Conservation (phyloP, 192 early-diverging fungal genomes). For the Mortierella alpina region DNA sequence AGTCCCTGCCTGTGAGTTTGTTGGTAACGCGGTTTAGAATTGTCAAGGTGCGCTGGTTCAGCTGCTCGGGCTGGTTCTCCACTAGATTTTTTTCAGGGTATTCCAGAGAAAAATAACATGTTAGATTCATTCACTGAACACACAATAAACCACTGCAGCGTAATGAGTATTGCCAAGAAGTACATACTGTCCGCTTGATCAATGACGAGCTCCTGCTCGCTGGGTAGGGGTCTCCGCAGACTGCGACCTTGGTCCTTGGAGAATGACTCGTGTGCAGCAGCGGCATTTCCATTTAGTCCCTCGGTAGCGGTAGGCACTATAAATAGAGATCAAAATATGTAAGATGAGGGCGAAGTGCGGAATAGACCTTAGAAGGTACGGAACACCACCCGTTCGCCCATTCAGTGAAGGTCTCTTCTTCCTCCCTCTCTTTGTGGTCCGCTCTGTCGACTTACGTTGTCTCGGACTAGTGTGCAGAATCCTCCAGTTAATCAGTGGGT, state of each 20-base stretch:
- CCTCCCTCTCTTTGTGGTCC: background rate
- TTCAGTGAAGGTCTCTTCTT: background rate
- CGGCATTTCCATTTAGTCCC: background rate
- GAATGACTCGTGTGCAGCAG: constrained; percentile 8
- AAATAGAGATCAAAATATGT: background rate
- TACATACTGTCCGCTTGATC: constrained; percentile 26
- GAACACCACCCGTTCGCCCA: background rate
- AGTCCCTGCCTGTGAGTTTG: constrained; percentile 93
- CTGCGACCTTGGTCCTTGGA: constrained; percentile 36
- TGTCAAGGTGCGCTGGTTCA: constrained; percentile 70
- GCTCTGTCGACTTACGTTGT: constrained; percentile 15
- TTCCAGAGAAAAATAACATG: background rate
- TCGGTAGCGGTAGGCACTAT: constrained; percentile 32
- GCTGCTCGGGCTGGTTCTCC: constrained; percentile 34
- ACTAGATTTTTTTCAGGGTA: constrained; percentile 6
- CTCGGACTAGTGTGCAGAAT: constrained; percentile 67
- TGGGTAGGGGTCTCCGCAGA: constrained; percentile 34
- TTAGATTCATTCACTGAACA: background rate
- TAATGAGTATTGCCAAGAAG: too few species aligned
- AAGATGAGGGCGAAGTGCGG: background rate
- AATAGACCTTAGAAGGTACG: too few species aligned
- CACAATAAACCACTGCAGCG: background rate
- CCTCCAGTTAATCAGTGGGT: constrained; percentile 94
- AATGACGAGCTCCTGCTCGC: constrained; percentile 36
- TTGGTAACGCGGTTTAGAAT: constrained; percentile 90